Percentiles rank a stretch among this genome's conserved stretches.
These are phyloP conservation scores for Zarea fungicola DNA, from an alignment of 2,329 filamentous ascomycete genomes.

Conservation along the genomic window DNA sequence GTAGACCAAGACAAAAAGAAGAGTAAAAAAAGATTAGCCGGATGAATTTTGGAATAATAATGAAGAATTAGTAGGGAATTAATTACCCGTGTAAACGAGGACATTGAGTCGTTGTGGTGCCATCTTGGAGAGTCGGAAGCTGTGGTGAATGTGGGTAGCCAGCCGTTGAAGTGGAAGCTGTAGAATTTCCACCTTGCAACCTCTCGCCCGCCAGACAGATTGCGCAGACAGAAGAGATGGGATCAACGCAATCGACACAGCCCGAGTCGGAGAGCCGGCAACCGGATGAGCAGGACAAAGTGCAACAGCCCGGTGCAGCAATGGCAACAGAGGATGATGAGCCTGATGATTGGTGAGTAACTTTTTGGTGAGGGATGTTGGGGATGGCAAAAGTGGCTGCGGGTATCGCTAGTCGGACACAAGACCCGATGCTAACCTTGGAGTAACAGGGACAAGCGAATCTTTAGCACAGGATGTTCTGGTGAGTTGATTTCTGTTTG, in stretches of 20 bases:
- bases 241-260: constrained; percentile 2
- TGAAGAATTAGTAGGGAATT: background rate
- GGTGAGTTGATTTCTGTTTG: constrained; percentile 56
- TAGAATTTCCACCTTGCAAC: constrained; percentile 13
- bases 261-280: background rate
- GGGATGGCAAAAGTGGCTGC: background rate
- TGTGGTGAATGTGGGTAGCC: constrained; percentile 8
- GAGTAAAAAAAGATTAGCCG: constrained; percentile 6
- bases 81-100: constrained; percentile 79
- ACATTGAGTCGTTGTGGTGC: constrained; percentile 74
- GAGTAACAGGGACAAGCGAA: constrained; percentile 79
- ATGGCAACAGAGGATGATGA: constrained; percentile 63
- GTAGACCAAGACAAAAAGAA: no score
- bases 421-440: constrained; percentile 23
- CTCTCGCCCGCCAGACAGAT: background rate
- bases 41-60: background rate
- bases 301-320: constrained; percentile 30
- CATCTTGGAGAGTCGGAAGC: constrained; percentile 40
- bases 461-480: constrained; percentile 92
- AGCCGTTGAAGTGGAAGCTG: constrained; percentile 5
- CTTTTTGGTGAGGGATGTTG: background rate
- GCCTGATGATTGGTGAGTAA: constrained; percentile 89
- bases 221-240: background rate
- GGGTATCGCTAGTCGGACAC: background rate
- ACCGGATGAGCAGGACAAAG: constrained; percentile 32